Percentiles rank a stretch among this genome's conserved stretches.
These are phyloP conservation scores for Pulicaria dysenterica DNA, from an alignment of 129 eudicot genomes.

Conservation along the genomic window DNA sequence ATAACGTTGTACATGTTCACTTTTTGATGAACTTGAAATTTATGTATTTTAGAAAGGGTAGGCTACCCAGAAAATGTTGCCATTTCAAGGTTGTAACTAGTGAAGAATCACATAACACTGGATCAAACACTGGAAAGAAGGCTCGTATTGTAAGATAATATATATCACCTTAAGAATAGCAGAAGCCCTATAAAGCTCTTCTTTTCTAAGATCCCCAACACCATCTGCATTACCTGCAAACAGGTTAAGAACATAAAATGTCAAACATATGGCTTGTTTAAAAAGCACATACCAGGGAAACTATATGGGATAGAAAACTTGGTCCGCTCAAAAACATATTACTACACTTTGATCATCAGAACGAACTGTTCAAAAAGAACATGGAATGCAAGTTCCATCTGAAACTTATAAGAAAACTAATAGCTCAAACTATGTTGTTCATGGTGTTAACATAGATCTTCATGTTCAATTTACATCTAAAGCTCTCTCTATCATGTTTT, in stretches of 20 bases:
- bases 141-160: background rate
- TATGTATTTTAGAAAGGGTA: too few species aligned
- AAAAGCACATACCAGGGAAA: too few species aligned
- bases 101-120: background rate
- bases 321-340: background rate
- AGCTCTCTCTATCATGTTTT: background rate
- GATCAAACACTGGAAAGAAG: slow-evolving; percentile 6
- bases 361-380: background rate
- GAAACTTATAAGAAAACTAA: background rate
- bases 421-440: background rate
- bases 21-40: too few species aligned
- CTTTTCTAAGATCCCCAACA: slow-evolving; percentile 68
- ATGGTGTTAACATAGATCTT: background rate
- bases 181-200: slow-evolving; percentile 81
- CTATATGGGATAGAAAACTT: too few species aligned
- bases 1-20: too few species aligned
- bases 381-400: background rate
- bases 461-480: background rate
- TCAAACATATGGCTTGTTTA: too few species aligned
- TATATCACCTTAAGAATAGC: slow-evolving; percentile 61
- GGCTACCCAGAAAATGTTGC: too few species aligned
- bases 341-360: slow-evolving; percentile 2
- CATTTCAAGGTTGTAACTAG: too few species aligned
- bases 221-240: slow-evolving; percentile 85
- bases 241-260: background rate